These are phyloP conservation scores for Eimeria necatrix DNA, from an alignment of 169 alveolate genomes.

Conservation along the genomic window DNA sequence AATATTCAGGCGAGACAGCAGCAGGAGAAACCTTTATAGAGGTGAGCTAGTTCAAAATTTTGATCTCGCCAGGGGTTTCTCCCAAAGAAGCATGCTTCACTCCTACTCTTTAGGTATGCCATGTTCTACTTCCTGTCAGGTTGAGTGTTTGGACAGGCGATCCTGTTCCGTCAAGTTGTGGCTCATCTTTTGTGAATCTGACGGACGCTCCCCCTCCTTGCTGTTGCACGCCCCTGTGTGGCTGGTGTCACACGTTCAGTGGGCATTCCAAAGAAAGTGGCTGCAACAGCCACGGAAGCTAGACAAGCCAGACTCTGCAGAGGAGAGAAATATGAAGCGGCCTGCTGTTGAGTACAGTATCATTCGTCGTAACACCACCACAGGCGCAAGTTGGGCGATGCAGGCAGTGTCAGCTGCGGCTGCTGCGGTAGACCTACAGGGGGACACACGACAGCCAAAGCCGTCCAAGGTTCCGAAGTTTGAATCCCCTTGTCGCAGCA, in stretches of 20 bases:
- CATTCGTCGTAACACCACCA: conserved; percentile 20
- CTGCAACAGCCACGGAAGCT: conserved; percentile 42
- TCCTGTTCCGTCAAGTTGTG: conserved; percentile 35
- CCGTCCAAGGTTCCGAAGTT: conserved; percentile 39
- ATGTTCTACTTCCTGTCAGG: not conserved
- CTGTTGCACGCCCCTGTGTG: conserved; percentile 78
- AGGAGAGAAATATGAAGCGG: not conserved
- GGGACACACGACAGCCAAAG: not conserved
- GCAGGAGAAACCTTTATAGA: conserved; percentile 39
- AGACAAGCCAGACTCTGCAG: not conserved
- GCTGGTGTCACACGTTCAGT: conserved; percentile 68
- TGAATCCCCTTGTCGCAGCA: not conserved
- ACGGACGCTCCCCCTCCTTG: conserved; percentile 69
- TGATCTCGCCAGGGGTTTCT: not conserved
- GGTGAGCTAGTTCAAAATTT: not conserved
- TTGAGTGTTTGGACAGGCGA: conserved; percentile 44
- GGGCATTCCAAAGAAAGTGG: conserved; percentile 34
- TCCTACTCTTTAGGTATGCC: not conserved
- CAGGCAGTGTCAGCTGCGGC: conserved; percentile 74
- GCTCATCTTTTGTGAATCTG: conserved; percentile 58
- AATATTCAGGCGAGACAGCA: not conserved
- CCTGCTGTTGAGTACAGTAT: conserved; percentile 46
- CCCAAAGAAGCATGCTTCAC: not conserved
- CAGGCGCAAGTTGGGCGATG: conserved; percentile 73
- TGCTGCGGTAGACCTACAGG: conserved; percentile 64